Conservation (phyloP, 2,329 filamentous ascomycete genomes). For the Claviceps sp. region DNA sequence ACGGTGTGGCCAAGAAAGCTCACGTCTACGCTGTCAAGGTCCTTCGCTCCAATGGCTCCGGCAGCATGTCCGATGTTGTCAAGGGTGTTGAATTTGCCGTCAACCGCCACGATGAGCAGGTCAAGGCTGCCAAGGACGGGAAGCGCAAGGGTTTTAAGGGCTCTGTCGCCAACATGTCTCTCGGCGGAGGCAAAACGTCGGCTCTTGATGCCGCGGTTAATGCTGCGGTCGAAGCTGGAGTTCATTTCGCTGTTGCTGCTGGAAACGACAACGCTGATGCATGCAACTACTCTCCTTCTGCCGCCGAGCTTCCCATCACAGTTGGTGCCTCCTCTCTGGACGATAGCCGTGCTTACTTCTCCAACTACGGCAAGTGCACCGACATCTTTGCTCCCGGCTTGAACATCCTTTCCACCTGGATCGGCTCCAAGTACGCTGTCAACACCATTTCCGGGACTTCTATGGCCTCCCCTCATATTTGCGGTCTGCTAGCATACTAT, state of each 20-base stretch:
- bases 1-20: conserved; percentile 98
- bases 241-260: conserved; percentile 96
- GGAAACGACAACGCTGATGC: conserved; percentile 98
- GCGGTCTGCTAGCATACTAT: conserved; percentile 93
- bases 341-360: conserved; percentile 98
- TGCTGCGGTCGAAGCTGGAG: conserved; percentile 77
- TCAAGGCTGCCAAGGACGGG: conserved; percentile 66
- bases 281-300: conserved; percentile 97
- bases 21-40: conserved; percentile 96
- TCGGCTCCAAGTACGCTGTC: conserved; percentile 85
- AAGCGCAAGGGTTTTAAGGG: conserved; percentile 98
- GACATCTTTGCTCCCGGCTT: conserved; percentile 97
- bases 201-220: conserved; percentile 88
- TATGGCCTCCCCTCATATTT: conserved; percentile 96
- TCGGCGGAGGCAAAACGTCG: conserved; percentile 92
- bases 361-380: conserved; percentile 98
- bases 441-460: conserved; percentile 99
- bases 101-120: conserved; percentile 61
- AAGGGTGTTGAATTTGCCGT: conserved; percentile 96
- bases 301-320: conserved; percentile 81
- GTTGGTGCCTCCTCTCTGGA: conserved; percentile 88
- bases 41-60: conserved; percentile 89
- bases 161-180: conserved; percentile 97
- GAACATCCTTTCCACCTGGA: conserved; percentile 97
- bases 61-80: conserved; percentile 97